These are phyloP conservation scores for Sporobolus alterniflorus DNA, from an alignment of 202 grass and related monocot species.

Conservation along the genomic window DNA sequence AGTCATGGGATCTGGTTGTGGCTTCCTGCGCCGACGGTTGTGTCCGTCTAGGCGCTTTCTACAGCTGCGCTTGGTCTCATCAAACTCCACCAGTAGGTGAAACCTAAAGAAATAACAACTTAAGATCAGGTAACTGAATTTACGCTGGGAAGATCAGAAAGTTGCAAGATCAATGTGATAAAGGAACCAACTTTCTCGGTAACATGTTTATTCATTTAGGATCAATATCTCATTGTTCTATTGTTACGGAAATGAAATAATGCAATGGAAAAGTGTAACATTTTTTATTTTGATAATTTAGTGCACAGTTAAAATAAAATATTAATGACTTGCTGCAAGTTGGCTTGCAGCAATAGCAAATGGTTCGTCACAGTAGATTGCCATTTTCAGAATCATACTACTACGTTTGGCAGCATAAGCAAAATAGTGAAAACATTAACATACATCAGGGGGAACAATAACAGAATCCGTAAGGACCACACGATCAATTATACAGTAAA, in stretches of 20 bases:
- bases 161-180: neutral
- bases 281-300: too few relatives aligned
- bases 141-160: neutral
- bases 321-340: neutral
- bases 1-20: conserved; percentile 65
- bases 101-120: conserved; percentile 60
- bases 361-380: neutral
- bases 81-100: conserved; percentile 87
- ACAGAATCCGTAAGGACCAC: neutral
- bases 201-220: neutral
- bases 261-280: neutral
- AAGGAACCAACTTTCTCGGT: neutral
- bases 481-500: neutral
- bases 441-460: neutral
- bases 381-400: conserved; percentile 4
- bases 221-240: conserved; percentile 1
- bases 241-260: neutral
- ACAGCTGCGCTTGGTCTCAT: conserved; percentile 92
- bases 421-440: conserved; percentile 9
- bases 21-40: conserved; percentile 95
- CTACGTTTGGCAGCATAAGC: neutral
- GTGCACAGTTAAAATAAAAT: neutral
- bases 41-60: conserved; percentile 97
- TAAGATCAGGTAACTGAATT: conserved; percentile 27
- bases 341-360: neutral